Base-by-base conservation (phyloP, 139 green algal genomes). In the Picochlorum sp. region DNA sequence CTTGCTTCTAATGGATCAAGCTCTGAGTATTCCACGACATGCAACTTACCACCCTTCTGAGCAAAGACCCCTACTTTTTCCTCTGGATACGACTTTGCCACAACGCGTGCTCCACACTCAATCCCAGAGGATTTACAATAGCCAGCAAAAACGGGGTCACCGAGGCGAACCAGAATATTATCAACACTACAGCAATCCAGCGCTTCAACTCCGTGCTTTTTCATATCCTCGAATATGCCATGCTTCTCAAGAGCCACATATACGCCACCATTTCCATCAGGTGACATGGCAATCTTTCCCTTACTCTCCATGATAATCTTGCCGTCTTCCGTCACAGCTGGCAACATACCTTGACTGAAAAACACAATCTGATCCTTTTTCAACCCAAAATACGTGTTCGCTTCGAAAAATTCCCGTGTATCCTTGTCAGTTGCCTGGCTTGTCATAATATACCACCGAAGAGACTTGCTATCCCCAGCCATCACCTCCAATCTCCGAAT, bases 191-290 rank as follows among this genome's bases (percentile, higher is more conserved):
- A 91, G 58, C 76, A 85, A 71, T 97, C 89, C 14, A 97, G 24
- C 28, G 64, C 81, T 73, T 95, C 84, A n/a, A 97, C 69, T 37
- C 85, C 85, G 14, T 74, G 54, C 4, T 20, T 23, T 18, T 54
- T 49, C 88, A 96, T 95, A 68, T 87, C 58, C 0, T 72, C 65
- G 10, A 96, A 72, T 10, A 76, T 74, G 56, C 59, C 79, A 73
- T 66, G 54, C 69, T n/a, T 45, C 9, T 32, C 59, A 24, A 98
- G 77, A 0, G 93, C 87, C 20, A 71, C 38, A 77, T 96, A 98
- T 45, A 98, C 68, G 10, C 93, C 92, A 21, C 93, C 93, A 72
- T 98, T 98, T 71, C 93, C 93, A 69, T 98, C 87, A 14, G 93
- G 93, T 3, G 88, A 79, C 60, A 82, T 84, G 23, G 90, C 89